These are phyloP conservation scores for Irpex rosettiformis DNA, from an alignment of 1,284 basidiomycete species.

Conservation along the genomic window DNA sequence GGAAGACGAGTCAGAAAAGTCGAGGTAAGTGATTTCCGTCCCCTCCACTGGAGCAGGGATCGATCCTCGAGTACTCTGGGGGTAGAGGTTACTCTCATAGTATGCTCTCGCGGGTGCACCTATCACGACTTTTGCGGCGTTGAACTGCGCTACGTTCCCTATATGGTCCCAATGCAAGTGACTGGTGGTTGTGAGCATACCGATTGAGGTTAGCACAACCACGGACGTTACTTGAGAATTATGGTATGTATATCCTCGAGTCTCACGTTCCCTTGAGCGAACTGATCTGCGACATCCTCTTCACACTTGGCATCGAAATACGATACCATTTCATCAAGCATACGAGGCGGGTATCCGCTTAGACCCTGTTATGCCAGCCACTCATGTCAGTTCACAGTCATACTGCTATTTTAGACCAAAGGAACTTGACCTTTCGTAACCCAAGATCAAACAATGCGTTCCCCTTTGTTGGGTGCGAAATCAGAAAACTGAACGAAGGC, in stretches of 20 bases:
- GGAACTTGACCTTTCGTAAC: slow-evolving; percentile 6
- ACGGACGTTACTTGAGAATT: slow-evolving; percentile 8
- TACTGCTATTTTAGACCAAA: neutral
- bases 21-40: neutral
- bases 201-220: neutral
- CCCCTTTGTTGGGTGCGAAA: slow-evolving; percentile 10
- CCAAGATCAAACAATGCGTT: slow-evolving; percentile 9
- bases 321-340: neutral
- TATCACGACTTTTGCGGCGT: slow-evolving; percentile 5
- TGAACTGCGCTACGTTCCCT: slow-evolving; percentile 4
- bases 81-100: neutral
- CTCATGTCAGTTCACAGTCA: no score
- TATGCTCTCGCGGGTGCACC: neutral
- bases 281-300: slow-evolving; percentile 5
- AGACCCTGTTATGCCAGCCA: neutral
- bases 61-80: neutral
- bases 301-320: slow-evolving; percentile 5
- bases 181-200: neutral
- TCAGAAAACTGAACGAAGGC: slow-evolving; percentile 7
- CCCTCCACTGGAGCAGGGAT: neutral
- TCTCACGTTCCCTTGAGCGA: slow-evolving; percentile 4
- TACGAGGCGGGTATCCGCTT: slow-evolving; percentile 7
- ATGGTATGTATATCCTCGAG: slow-evolving; percentile 5
- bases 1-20: neutral
- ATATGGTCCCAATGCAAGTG: slow-evolving; percentile 13